A percentile compares a stretch with the other conserved stretches of the same genome.
Evolutionary conservation across 192 early-diverging fungal species (phyloP).

Genomic region (Podila epigama): DNA sequence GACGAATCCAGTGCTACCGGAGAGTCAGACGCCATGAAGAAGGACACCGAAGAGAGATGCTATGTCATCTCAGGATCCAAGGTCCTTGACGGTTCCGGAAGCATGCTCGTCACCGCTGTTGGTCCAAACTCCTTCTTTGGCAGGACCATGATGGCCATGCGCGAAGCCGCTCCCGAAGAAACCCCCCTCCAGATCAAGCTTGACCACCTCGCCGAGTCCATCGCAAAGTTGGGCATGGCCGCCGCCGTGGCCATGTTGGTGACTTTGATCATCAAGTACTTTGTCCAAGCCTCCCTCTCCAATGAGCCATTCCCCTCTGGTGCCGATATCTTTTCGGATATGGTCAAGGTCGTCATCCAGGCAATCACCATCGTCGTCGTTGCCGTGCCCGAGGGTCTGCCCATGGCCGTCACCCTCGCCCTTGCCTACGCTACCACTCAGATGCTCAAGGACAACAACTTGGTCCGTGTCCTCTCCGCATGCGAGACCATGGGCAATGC

Average conservation of each 20-base stretch:
- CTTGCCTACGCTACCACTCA: slow-evolving; percentile 83
- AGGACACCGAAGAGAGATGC: slow-evolving; percentile 72
- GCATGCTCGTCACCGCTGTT: slow-evolving; percentile 84
- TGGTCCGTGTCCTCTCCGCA: slow-evolving; percentile 80
- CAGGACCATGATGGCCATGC: slow-evolving; percentile 90
- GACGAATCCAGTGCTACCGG: slow-evolving; percentile 95
- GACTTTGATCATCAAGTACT: slow-evolving; percentile 70
- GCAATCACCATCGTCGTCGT: slow-evolving; percentile 85
- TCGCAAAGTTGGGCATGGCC: slow-evolving; percentile 91
- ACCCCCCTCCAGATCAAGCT: slow-evolving; percentile 96
- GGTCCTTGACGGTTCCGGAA: slow-evolving; percentile 88
- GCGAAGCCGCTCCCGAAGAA: slow-evolving; percentile 69
- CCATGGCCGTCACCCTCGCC: slow-evolving; percentile 87
- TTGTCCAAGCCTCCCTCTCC: slow-evolving; percentile 61
- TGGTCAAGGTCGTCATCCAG: slow-evolving; percentile 79
- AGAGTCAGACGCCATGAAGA: slow-evolving; percentile 87
- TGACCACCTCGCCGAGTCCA: slow-evolving; percentile 88
- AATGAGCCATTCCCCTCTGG: slow-evolving; percentile 61
- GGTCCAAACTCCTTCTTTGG: slow-evolving; percentile 87
- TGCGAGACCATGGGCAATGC: slow-evolving; percentile 89
- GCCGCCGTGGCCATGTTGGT: slow-evolving; percentile 86
- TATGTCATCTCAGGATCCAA: slow-evolving; percentile 93
- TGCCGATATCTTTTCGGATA: slow-evolving; percentile 61
- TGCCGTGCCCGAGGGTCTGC: slow-evolving; percentile 88
- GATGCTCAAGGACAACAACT: slow-evolving; percentile 84